Base-by-base conservation (phyloP, 2,329 filamentous ascomycete genomes). In the Curvularia eragrostidis region DNA sequence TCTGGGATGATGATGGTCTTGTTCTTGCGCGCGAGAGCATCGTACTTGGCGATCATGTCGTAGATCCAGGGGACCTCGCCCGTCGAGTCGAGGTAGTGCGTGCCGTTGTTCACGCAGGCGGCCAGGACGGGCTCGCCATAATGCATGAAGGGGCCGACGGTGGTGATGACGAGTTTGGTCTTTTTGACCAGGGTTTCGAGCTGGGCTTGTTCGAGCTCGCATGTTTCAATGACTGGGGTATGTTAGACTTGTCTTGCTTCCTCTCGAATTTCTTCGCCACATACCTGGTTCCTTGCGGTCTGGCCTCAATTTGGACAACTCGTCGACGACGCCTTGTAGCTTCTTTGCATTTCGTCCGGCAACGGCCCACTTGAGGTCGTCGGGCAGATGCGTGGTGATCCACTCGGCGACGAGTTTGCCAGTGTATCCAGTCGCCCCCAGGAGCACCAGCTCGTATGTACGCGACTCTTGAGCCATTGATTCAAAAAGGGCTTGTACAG, bases 311-410 rank as follows among this genome's bases (percentile, higher is more conserved):
- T 79, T 73, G 67, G 87, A 87, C 73, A 93, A 83, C 53, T 91
- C 86, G 51, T 87, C 80, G 7, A 87, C 86, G 10, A 97, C 77
- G 39, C 79, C 78, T 64, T 89, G 84, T 4, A 98, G 83, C 76
- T 97, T 97, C 48, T 82, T 80, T 48, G 83, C 80, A n/a, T 91
- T 93, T 24, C 93, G 89, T 28, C 93, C 93, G 44, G 92, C 91
- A 54, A 97, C 82, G 13, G 91, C 93, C 93, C 93, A 97, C 80
- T 87, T 92, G 61, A 96, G 76, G 73, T 91, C 85, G 18, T 89
- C 91, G 0, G 93, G 90, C 1, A 92, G 81, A 63, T 85, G 79
- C 13, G 83, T 83, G 51, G 87, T 83, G 69, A 97, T 89, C 76
- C 95, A 87, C 74, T 96, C 88, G 26, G 89, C 88, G 2, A 87